Evolutionary conservation across 108 stramenopile species (phyloP).

Genomic region (Stephanodiscus minutulus): DNA sequence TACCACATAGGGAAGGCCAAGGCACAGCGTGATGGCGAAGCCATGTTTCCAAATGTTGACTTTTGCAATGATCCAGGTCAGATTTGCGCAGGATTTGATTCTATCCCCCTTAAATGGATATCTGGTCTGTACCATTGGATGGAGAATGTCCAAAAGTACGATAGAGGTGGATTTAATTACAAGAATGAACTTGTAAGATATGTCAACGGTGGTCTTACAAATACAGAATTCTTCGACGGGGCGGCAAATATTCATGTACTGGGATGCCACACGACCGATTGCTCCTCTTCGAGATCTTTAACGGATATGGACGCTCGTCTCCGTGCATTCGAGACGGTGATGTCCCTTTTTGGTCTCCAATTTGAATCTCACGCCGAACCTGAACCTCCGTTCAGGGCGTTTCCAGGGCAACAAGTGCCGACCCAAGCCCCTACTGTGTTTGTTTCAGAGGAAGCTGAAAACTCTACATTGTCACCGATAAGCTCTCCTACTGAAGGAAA

Average conservation of each 20-base stretch:
- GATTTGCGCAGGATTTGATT: constrained; percentile 41
- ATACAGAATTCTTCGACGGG: constrained; percentile 17
- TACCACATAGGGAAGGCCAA: constrained; percentile 46
- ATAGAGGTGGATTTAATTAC: constrained; percentile 41
- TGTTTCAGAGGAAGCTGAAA: neutral
- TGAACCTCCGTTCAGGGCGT: constrained; percentile 40
- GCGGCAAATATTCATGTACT: constrained; percentile 34
- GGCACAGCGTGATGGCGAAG: constrained; percentile 31
- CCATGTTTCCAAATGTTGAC: constrained; percentile 48
- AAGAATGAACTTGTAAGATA: constrained; percentile 28
- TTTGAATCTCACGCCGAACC: constrained; percentile 41
- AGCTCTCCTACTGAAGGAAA: constrained; percentile 10
- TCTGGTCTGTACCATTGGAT: constrained; percentile 55
- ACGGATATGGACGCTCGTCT: constrained; percentile 38
- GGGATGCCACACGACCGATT: constrained; percentile 31
- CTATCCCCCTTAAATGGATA: constrained; percentile 47
- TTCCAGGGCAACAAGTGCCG: constrained; percentile 37
- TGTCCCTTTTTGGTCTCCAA: constrained; percentile 35
- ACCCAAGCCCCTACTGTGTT: constrained; percentile 21
- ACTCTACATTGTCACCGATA: constrained; percentile 16
- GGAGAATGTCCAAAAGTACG: constrained; percentile 45
- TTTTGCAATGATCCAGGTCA: constrained; percentile 46
- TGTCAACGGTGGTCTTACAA: constrained; percentile 33
- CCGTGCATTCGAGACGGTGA: constrained; percentile 44
- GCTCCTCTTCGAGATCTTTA: constrained; percentile 13